Evolutionary conservation across 441 rosid genomes (phyloP).

Genomic region (Dalechampia spathulata): DNA sequence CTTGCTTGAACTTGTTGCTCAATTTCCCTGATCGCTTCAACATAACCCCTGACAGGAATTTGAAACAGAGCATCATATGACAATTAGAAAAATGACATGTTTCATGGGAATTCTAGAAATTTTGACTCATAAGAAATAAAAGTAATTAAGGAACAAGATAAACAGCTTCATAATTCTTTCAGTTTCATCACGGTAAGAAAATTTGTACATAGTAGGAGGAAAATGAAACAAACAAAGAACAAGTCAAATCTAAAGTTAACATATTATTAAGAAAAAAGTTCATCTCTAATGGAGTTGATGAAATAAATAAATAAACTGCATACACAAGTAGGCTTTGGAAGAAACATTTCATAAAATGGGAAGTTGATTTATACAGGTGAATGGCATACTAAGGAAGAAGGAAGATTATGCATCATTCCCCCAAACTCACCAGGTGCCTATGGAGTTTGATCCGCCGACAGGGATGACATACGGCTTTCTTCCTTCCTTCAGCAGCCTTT

Average conservation of each 20-base stretch:
- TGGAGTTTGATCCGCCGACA: slow-evolving; percentile 89
- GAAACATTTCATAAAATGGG: not conserved
- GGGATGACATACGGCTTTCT: slow-evolving; percentile 90
- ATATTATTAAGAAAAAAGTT: no score
- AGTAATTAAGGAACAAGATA: not conserved
- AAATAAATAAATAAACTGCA: no score
- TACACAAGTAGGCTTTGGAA: no score
- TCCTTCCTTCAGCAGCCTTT: slow-evolving; percentile 68
- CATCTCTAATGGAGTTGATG: no score
- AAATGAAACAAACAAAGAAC: no score
- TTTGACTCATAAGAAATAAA: not conserved
- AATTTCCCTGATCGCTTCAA: slow-evolving; percentile 80
- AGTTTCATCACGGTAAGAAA: not conserved
- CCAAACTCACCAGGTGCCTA: slow-evolving; percentile 88
- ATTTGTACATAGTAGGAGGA: not conserved
- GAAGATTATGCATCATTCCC: not conserved
- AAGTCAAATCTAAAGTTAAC: no score
- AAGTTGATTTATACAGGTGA: not conserved
- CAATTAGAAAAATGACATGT: not conserved
- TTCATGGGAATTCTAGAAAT: not conserved
- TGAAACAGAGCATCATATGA: not conserved
- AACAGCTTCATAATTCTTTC: no score
- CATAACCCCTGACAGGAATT: slow-evolving; percentile 62
- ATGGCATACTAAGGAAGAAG: not conserved
- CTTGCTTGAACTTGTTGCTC: slow-evolving; percentile 64